Evolutionary conservation across 176 grass and related monocot species (phyloP), one percentile per base, ranked within the genome.

Genomic region (Paspalum notatum): DNA sequence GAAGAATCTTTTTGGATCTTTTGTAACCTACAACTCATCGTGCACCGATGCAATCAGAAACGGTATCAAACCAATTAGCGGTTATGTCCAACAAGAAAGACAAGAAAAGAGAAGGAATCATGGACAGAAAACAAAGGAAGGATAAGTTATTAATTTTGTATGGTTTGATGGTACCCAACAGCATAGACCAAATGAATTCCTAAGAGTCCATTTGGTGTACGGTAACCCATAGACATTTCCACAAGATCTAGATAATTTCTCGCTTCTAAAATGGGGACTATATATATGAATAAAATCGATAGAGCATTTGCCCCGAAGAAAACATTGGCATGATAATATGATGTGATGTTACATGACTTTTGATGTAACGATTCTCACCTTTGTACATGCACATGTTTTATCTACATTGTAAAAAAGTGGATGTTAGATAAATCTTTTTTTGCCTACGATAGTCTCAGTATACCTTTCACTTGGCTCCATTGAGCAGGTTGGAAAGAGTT

Each of bases 1-100:
- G 87, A 54, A 45, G 65, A 64, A 66, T 65, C 49, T 82, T 89
- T 58, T 78, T 72, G 48, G 87, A 25, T 85, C 13, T 37, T 8
- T 62, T 24, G 66, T 66, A 77, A 64, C 41, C 26, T 57, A 59
- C 65, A 85, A 77, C 64, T 65, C 72, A 81, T 63, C 59, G 7
- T 43, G n/a, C 21, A 18, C 49, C 24, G 16, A 65, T 82, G 72
- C 72, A 85, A 43, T 27, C 72, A 77, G 20, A 85, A 88, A 52
- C 81, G 21, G 21, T 16, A 51, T 26, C 26, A 65, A 62, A 81
- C 64, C 80, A 81, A 76, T 15, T 69, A 49, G 62, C 17, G 25
- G n/a, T 65, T 70, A 48, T 25, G 44, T 85, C 77, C 77, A 81
- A 50, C 55, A 26, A 9, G 39, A 71, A 27, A 64, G 76, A 81